Evolutionary conservation across 345 rosid genomes (phyloP), one percentile per base, ranked within the genome.

Genomic region (Salix viminalis): DNA sequence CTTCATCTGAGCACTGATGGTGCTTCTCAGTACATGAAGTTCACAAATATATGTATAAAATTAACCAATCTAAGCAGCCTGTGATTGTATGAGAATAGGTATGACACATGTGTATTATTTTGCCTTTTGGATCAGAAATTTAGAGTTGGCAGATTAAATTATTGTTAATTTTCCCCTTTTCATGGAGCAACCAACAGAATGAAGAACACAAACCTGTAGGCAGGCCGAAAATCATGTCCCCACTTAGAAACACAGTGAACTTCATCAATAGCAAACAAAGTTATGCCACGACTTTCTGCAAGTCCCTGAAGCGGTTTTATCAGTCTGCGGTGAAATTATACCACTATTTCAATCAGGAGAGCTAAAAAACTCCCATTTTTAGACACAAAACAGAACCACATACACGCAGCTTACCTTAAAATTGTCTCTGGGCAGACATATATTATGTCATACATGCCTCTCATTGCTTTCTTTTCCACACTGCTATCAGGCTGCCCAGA

Each of bases 141-240:
- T 34, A 34, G 5, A 34, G 36, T 4, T 34, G 36, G 36, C 36
- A 34, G 36, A 34, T 34, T 34, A 4, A 34, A 34, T 34, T 4
- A 34, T 34, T 34, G 36, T 34, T 34, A 34, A 34, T 34, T 34
- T 34, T 34, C 36, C 36, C 36, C 36, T 34, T 34, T 34, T 4
- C 13, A 21, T 46, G 52, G 14, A 46, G 14, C 16, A 46, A 3
- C 52, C 52, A 46, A 46, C 37, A 37, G 68, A 37, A n/a, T 11
- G 52, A 19, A 68, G 70, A 75, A 44, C 19, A 46, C 30, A 32
- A 67, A 92, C 98, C 98, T 83, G 79, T 91, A 94, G 79, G 85
- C 88, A 4, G 93, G 96, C 62, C 97, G 93, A 83, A 94, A 94
- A 83, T 92, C 93, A 86, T 94, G 97, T 79, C 98, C 97, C 98